Conservation (phyloP, 768 basidiomycete species). For the Punctularia strigosozonata region DNA sequence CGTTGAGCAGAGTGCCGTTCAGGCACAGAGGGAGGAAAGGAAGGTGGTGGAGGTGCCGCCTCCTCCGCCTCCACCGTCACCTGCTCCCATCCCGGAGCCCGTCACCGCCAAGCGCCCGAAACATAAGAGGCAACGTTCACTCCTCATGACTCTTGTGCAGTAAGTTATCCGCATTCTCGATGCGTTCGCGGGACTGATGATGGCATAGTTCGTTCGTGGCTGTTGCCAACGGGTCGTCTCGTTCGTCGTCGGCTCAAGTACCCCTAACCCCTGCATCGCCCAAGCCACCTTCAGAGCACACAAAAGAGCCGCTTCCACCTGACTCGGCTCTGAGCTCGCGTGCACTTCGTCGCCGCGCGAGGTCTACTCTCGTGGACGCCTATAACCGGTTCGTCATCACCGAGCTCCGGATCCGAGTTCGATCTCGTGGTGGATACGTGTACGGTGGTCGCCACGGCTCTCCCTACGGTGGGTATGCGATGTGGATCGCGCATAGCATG, state of each 20-base stretch:
- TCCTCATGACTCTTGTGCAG: constrained; percentile 61
- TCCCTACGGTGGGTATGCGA: constrained; percentile 28
- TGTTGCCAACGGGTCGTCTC: constrained; percentile 17
- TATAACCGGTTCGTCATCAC: constrained; percentile 51
- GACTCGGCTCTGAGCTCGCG: constrained; percentile 18
- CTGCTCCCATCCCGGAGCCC: constrained; percentile 10
- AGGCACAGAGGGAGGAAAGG: constrained; percentile 15
- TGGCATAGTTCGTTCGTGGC: constrained; percentile 11
- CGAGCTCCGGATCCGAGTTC: constrained; percentile 28
- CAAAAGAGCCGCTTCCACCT: constrained; percentile 4
- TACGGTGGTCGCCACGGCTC: constrained; percentile 5
- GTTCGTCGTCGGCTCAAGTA: constrained; percentile 9
- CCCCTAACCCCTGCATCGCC: constrained; percentile 14
- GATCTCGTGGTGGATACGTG: constrained; percentile 9
- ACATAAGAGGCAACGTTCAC: constrained; percentile 61
- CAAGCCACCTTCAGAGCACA: constrained; percentile 12
- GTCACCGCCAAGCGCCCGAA: constrained; percentile 25
- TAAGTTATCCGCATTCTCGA: constrained; percentile 14
- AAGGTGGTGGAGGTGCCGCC: constrained; percentile 9
- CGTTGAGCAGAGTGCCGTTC: constrained; percentile 32
- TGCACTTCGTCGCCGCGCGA: constrained; percentile 47
- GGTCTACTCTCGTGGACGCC: constrained; percentile 54
- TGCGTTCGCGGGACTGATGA: neutral
- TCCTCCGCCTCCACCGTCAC: constrained; percentile 5
- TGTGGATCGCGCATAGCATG: constrained; percentile 44